phyloP scores from a whole-genome alignment of 1,284 basidiomycete genomes.

The Singerocomus rubriflavus region DNA sequence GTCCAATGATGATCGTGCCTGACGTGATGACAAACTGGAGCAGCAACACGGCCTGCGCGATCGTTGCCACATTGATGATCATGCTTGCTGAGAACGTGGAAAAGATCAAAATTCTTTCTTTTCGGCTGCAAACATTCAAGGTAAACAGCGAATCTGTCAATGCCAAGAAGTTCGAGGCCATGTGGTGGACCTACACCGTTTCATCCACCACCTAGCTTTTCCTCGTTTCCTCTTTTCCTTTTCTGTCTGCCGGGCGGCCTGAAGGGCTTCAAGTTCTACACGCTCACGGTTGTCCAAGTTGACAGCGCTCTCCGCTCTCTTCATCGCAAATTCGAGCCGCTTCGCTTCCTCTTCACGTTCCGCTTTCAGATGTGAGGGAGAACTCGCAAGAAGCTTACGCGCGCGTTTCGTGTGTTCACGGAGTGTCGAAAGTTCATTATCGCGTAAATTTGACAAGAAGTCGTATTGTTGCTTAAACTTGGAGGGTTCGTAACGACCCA shows the following conservation, averaged over 20 bases:
- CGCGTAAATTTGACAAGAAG: constrained; percentile 74
- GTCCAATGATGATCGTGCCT: constrained; percentile 8
- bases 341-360: constrained; percentile 71
- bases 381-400: constrained; percentile 61
- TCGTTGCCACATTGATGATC: constrained; percentile 5
- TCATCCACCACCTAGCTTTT: constrained; percentile 87
- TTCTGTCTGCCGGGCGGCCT: constrained; percentile 64
- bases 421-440: constrained; percentile 65
- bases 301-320: constrained; percentile 74
- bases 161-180: not conserved
- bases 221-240: constrained; percentile 69
- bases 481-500: constrained; percentile 67
- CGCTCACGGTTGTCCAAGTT: constrained; percentile 72
- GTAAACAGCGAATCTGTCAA: constrained; percentile 5
- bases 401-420: constrained; percentile 67
- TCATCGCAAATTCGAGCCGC: constrained; percentile 75
- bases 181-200: constrained; percentile 58
- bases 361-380: constrained; percentile 61
- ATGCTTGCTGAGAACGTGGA: constrained; percentile 17
- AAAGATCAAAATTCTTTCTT: constrained; percentile 56
- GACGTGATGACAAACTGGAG: not conserved
- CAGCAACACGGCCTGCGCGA: constrained; percentile 7
- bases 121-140: constrained; percentile 52
- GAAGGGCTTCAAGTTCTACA: constrained; percentile 66
- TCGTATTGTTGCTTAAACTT: constrained; percentile 76